phyloP scores from a whole-genome alignment of 208 protist species.

The Acanthamoeba castellanii region DNA sequence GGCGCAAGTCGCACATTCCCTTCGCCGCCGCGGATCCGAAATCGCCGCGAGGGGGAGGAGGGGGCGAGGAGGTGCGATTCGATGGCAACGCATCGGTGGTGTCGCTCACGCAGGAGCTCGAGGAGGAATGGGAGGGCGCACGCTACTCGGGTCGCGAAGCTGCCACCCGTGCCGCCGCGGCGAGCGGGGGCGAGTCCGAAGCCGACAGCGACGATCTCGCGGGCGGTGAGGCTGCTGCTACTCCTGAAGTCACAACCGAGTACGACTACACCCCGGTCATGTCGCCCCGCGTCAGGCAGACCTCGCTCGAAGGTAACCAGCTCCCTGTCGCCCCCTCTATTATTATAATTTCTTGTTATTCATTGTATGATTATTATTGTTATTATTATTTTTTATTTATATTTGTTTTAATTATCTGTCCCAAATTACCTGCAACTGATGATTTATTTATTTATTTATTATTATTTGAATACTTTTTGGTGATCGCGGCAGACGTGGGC shows the following conservation, averaged over 20 bases:
- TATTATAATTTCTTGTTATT: no score
- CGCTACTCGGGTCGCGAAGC: not conserved
- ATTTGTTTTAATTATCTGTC: no score
- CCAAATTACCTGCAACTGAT: no score
- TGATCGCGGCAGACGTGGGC: not conserved
- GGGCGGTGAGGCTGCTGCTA: not conserved
- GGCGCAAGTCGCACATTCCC: slow-evolving; percentile 1
- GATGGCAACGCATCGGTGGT: not conserved
- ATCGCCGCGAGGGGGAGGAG: not conserved
- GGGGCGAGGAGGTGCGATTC: not conserved
- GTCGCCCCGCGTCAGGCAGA: not conserved
- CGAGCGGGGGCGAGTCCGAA: not conserved
- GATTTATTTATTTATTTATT: not conserved
- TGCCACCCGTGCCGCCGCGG: not conserved
- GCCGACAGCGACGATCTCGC: not conserved
- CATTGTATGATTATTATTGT: no score
- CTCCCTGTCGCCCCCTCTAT: not conserved
- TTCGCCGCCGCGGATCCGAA: not conserved
- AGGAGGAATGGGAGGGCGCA: not conserved
- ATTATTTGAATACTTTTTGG: not conserved
- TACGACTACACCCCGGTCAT: not conserved
- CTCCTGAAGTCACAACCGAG: not conserved
- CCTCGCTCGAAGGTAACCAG: not conserved
- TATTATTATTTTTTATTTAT: not conserved
- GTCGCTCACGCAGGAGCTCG: not conserved